Evolutionary conservation across 164 flowering plant species (phyloP), one percentile per base, ranked within the genome.

Genomic region (Malania oleifera): DNA sequence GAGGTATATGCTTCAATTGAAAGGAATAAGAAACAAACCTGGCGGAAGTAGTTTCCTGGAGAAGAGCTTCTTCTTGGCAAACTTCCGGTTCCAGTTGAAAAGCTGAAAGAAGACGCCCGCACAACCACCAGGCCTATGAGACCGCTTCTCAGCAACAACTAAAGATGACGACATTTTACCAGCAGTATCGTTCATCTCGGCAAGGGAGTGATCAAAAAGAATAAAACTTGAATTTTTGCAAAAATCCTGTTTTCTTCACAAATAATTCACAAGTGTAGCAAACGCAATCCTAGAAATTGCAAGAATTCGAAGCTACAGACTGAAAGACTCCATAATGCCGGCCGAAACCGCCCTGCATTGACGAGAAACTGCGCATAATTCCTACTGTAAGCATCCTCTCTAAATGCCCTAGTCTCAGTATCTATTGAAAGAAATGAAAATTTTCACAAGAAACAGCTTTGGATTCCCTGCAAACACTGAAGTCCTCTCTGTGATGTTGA

Each of bases 91-190:
- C 98, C 96, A 89, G 61, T 92, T 87, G 48, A 89, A 84, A 46
- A 92, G 81, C 75, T 87, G 90, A 65, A 84, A 89, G 83, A 92
- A 89, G 49, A 89, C 78, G 10, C 97, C 97, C 0, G 80, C 93
- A 62, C 98, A 92, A 17, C 97, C 96, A 54, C 87, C 88, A 24
- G 87, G 73, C 59, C 78, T 80, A 41, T 73, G 81, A 19, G 89
- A 70, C 61, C 67, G 63, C 72, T 81, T 89, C 83, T 92, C 96
- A 0, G 82, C 51, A 28, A 92, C 58, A 0, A 84, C 86, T 62
- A 87, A 72, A 67, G 66, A 67, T 10, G 88, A 67, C 51, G 76
- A 59, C 37, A 75, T 48, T 48, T 53, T 73, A 54, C 46, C 80
- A 17, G 64, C n/a, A 25, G 31, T 29, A 1, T 73, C 81, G 59